Conservation (phyloP, 768 basidiomycete species). For the Cantharellus anzutake region DNA sequence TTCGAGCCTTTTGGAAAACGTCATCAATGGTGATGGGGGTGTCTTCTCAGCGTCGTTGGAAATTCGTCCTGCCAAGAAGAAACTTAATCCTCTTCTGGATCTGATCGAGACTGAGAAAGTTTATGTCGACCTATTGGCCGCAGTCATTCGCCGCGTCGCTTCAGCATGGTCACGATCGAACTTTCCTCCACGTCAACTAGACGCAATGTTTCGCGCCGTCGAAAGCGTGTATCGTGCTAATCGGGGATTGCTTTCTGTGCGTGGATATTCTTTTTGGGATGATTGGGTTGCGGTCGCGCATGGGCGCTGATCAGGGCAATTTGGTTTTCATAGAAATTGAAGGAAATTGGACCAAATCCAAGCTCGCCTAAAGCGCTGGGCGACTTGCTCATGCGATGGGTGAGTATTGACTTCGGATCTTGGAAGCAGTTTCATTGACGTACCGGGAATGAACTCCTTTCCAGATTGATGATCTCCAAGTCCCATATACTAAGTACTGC, state of each 20-base stretch:
- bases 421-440: background rate
- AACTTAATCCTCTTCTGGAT: constrained; percentile 63
- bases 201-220: constrained; percentile 84
- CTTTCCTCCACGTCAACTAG: constrained; percentile 80
- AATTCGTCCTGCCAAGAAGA: background rate
- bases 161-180: constrained; percentile 95
- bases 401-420: constrained; percentile 21
- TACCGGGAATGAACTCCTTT: background rate
- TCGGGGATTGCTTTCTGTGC: constrained; percentile 54
- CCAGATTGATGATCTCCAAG: constrained; percentile 82
- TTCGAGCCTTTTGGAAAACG: too few relatives aligned
- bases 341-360: constrained; percentile 84
- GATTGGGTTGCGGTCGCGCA: too few relatives aligned
- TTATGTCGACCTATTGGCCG: constrained; percentile 80
- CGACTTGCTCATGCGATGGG: constrained; percentile 95
- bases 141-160: constrained; percentile 91
- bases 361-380: constrained; percentile 86
- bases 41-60: too few relatives aligned
- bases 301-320: background rate
- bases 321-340: constrained; percentile 46
- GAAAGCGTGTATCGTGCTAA: constrained; percentile 89
- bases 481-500: constrained; percentile 70
- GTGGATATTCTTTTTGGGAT: constrained; percentile 11
- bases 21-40: too few relatives aligned
- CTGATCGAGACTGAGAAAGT: constrained; percentile 84